These are phyloP conservation scores for Pouteria glomerata DNA, from an alignment of 148 eudicot genomes.

Conservation along the genomic window DNA sequence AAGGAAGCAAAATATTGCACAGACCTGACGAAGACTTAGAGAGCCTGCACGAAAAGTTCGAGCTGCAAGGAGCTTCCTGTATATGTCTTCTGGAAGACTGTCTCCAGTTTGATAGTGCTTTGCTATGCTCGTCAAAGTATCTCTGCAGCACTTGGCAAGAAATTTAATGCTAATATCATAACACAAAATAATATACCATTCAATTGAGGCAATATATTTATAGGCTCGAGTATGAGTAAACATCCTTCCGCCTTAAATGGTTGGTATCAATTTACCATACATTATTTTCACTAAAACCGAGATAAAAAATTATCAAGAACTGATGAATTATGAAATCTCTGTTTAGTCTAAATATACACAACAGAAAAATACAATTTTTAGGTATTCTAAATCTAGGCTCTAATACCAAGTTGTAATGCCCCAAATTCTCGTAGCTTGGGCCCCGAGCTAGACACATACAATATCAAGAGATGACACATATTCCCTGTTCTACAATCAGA, in stretches of 20 bases:
- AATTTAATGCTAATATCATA: neutral
- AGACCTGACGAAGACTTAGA: conserved; percentile 84
- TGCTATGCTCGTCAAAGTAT: conserved; percentile 90
- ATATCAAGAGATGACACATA: too few relatives aligned
- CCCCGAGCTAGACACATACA: too few relatives aligned
- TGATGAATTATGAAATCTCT: neutral
- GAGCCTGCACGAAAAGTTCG: conserved; percentile 92
- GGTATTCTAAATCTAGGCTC: too few relatives aligned
- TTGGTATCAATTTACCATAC: neutral
- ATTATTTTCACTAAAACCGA: neutral
- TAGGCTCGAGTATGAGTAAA: neutral
- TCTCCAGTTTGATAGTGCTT: conserved; percentile 92
- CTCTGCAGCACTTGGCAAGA: conserved; percentile 42
- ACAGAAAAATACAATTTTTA: too few relatives aligned
- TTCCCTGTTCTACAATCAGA: too few relatives aligned
- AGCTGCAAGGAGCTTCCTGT: conserved; percentile 87
- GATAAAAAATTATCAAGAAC: neutral
- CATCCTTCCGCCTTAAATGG: neutral
- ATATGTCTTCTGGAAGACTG: conserved; percentile 80
- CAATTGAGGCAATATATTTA: neutral
- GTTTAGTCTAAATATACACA: neutral
- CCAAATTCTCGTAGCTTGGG: too few relatives aligned
- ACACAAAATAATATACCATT: neutral
- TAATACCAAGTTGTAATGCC: too few relatives aligned
- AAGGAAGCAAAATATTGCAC: neutral